Percentiles rank a stretch among this genome's conserved stretches.
phyloP scores from a whole-genome alignment of 2,329 filamentous ascomycete species.

The Didymella segeticola region DNA sequence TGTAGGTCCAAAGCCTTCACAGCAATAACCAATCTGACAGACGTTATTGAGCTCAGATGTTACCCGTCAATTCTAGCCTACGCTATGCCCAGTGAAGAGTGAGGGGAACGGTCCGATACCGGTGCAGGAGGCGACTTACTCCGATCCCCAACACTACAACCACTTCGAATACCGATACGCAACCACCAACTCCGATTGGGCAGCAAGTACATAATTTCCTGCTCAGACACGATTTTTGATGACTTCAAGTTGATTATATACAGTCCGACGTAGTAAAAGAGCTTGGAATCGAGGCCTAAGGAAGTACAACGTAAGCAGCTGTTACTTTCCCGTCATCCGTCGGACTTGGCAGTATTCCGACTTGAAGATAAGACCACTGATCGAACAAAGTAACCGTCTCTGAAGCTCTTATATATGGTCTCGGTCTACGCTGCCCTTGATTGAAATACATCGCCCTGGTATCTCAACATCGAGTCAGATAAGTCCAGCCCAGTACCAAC shows the following conservation, averaged over 20 bases:
- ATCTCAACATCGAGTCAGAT: neutral
- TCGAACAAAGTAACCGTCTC: neutral
- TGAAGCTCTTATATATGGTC: neutral
- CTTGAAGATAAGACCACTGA: neutral
- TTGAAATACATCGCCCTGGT: neutral
- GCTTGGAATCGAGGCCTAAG: neutral
- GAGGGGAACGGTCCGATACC: conserved; percentile 11
- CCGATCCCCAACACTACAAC: neutral
- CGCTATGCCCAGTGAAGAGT: neutral
- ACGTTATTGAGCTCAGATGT: neutral
- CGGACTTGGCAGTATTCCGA: conserved; percentile 8
- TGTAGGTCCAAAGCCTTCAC: neutral
- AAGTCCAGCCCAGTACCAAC: neutral
- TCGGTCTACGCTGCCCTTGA: neutral
- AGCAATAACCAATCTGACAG: too few species aligned
- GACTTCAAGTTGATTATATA: neutral
- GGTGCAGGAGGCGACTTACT: neutral
- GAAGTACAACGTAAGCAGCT: neutral
- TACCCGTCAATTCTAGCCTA: neutral
- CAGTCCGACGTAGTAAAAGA: neutral
- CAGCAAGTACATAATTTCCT: neutral
- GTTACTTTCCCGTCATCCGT: conserved; percentile 12
- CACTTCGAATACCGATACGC: conserved; percentile 5
- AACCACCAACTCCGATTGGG: conserved; percentile 6
- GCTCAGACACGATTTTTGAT: neutral